Base-by-base conservation (phyloP, 164 flowering plant species). In the Saururus chinensis region DNA sequence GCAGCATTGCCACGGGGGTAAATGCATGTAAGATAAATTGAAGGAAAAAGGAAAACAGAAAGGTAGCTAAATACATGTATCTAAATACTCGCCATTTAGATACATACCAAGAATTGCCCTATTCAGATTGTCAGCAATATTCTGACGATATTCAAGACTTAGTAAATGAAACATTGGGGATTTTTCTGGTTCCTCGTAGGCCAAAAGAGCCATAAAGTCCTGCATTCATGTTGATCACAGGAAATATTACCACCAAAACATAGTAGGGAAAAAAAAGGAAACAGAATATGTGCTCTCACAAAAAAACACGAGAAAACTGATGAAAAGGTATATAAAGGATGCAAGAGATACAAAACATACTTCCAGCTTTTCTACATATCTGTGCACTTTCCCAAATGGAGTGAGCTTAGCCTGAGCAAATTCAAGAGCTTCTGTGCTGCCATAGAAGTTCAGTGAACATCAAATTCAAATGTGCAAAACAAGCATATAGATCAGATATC, bases 151-250 rank as follows among this genome's bases (percentile, higher is more conserved):
- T 1, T 91, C 99, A 42, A 60, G 40, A 76, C 95, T 82, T 30
- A 91, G 82, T 41, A 91, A 75, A 79, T 87, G 90, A 81, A 84
- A 89, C 96, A 91, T 81, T 30, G 99, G 99, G 22, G 96, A 88
- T 54, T 80, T 88, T 53, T 88, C 95, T 58, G 99, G 99, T 64
- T 95, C 96, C 57, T 90, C 92, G 71, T 91, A 95, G 42, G 97
- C 99, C 60, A 95, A 79, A 61, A 95, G 67, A 54, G 95, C 95
- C 88, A 91, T 79, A 35, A 83, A 79, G 64, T 95, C 97, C 99
- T 95, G 79, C 65, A 76, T n/a, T 9, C 22, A 16, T 17, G 56
- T 51, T n/a, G n/a, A 57, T 24, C 19, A 64, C 56, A 53, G 22
- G 22, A 10, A 30, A 30, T 2, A 10, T 54, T 4, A 54, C 25